These are phyloP conservation scores for Hypoxylon sp. DNA, from an alignment of 2,329 filamentous ascomycete genomes.

Conservation along the genomic window DNA sequence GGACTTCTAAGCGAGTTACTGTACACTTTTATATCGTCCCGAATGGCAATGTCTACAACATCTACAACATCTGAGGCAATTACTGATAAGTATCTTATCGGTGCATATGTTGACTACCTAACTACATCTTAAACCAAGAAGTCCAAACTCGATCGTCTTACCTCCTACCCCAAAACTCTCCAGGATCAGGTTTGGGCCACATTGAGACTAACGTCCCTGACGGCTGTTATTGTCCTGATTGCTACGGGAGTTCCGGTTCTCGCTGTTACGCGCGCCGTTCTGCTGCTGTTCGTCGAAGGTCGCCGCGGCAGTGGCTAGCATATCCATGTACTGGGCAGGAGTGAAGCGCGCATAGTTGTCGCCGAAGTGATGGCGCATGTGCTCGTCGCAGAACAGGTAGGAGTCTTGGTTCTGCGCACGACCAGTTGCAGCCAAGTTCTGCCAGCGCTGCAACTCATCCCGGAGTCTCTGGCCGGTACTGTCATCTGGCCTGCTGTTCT, in stretches of 20 bases:
- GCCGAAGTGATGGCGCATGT: not conserved
- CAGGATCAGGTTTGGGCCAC: not conserved
- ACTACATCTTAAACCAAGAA: not conserved
- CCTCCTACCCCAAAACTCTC: not conserved
- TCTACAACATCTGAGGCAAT: too few relatives aligned
- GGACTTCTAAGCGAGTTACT: not conserved
- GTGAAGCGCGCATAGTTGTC: not conserved
- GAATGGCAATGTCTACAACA: not conserved
- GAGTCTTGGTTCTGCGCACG: not conserved
- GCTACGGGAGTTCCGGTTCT: not conserved
- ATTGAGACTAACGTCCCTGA: not conserved
- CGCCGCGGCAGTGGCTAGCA: not conserved
- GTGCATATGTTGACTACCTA: not conserved
- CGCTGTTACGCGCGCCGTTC: not conserved
- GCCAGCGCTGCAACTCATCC: not conserved
- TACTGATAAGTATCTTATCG: not conserved
- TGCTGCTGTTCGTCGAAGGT: not conserved
- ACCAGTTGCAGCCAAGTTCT: not conserved
- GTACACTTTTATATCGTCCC: not conserved
- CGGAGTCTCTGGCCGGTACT: not conserved
- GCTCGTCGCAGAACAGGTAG: conserved; percentile 1
- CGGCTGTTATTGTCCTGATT: not conserved
- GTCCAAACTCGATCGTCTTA: not conserved
- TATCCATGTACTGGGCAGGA: not conserved
- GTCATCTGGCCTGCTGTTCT: not conserved